Base-by-base conservation (phyloP, 495 filamentous ascomycete genomes). In the Chaetomidium leptoderma region DNA sequence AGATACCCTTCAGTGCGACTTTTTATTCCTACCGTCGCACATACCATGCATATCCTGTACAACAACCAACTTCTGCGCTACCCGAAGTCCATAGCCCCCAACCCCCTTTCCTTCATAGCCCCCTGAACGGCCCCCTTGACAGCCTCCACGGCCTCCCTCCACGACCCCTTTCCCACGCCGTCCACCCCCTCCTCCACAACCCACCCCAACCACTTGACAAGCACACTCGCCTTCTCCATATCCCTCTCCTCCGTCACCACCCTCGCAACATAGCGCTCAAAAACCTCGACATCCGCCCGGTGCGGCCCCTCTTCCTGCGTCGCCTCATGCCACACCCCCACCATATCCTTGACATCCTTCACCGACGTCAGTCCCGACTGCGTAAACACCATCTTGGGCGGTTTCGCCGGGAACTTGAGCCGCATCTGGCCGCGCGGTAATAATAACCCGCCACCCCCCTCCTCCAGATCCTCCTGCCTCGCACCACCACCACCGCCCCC, bases 171-270 rank as follows among this genome's bases (percentile, higher is more conserved):
- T 63, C 66, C 60, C 53, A 55, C 4, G 61, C 70, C 23, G 56
- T 62, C 48, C 57, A 46, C 71, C 9, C 70, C 70, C 40, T 86
- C 83, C 27, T 80, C 81, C 26, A 93, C 71, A 2, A 91, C 70
- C 83, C 86, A 91, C 14, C 66, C 78, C 30, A 95, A 51, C 90
- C 90, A 95, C 59, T 74, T 80, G 0, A 86, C 76, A 33, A 71
- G 29, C 55, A 46, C 49, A 53, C 62, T 55, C 47, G 43, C 69
- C 58, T 71, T 73, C 36, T 80, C 83, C 72, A 95, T 75, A 67
- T 96, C 82, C 57, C 77, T 74, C 70, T 96, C 91, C 27, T 90
- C 85, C 3, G 68, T 33, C 0, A 92, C 80, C 7, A 96, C 89
- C 32, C 77, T 77, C 8, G 65, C 74, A 30, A 96, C 63, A 71